Evolutionary conservation across 306 rosid species (phyloP).

Genomic region (Chamaecrista fasciculata): DNA sequence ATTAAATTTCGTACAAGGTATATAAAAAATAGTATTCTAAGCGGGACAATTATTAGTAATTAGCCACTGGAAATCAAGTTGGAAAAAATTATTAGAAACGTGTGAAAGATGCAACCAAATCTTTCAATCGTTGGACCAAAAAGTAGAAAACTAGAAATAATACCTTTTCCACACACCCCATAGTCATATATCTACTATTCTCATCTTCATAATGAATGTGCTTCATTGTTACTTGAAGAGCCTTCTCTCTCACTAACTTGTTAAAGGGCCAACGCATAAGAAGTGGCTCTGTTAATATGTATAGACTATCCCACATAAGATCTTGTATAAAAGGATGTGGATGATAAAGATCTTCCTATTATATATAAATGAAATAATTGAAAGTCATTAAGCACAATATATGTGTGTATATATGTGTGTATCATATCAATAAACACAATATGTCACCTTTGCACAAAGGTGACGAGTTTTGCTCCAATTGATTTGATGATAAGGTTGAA

Average conservation of each 20-base stretch:
- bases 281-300: background rate
- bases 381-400: background rate
- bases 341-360: conserved; percentile 43
- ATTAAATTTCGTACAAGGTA: too few relatives aligned
- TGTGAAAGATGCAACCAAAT: too few relatives aligned
- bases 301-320: background rate
- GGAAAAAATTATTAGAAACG: too few relatives aligned
- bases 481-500: conserved; percentile 49
- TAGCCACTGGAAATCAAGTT: too few relatives aligned
- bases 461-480: conserved; percentile 70
- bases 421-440: too few relatives aligned
- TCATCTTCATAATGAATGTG: conserved; percentile 44
- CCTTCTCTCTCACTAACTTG: background rate
- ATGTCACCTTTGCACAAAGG: conserved; percentile 47
- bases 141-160: too few relatives aligned
- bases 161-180: background rate
- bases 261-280: background rate
- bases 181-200: conserved; percentile 23
- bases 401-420: too few relatives aligned
- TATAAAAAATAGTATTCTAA: too few relatives aligned
- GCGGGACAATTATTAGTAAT: too few relatives aligned
- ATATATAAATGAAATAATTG: background rate
- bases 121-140: too few relatives aligned
- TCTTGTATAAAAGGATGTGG: conserved; percentile 42
- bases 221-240: conserved; percentile 1